Percentiles rank a stretch among this genome's conserved stretches.
Conservation (phyloP, 192 early-diverging fungal species). For the Helicostylum pulchrum region DNA sequence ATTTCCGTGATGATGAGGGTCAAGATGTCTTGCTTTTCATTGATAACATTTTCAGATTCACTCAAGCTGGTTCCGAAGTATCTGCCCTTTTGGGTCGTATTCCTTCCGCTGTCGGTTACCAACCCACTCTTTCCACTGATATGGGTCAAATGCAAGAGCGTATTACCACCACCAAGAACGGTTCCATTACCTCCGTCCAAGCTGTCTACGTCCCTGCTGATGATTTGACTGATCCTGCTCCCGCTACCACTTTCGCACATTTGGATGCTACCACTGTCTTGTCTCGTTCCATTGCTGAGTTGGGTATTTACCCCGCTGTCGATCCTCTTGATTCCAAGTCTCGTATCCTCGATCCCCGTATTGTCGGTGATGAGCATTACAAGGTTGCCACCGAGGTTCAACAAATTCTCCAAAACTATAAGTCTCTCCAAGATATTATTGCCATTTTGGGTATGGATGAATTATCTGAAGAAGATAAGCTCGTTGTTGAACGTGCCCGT, state of each 20-base stretch:
- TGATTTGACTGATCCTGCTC: constrained; percentile 99
- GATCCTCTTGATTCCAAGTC: constrained; percentile 99
- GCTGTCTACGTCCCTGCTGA: constrained; percentile 99
- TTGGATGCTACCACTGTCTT: constrained; percentile 99
- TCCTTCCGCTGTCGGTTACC: constrained; percentile 99
- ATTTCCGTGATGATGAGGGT: constrained; percentile 99
- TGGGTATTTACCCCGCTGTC: constrained; percentile 98
- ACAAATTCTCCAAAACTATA: constrained; percentile 97
- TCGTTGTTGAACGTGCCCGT: constrained; percentile 97
- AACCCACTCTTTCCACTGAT: constrained; percentile 97
- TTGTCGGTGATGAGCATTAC: constrained; percentile 96
- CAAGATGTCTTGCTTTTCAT: constrained; percentile 99
- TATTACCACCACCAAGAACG: constrained; percentile 99
- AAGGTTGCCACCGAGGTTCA: constrained; percentile 89
- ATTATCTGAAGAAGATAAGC: constrained; percentile 87
- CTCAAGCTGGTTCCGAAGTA: constrained; percentile 99
- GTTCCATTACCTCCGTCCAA: constrained; percentile 98
- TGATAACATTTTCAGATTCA: constrained; percentile 99
- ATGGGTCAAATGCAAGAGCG: constrained; percentile 99
- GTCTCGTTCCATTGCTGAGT: constrained; percentile 96
- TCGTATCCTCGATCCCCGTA: constrained; percentile 96
- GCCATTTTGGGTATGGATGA: constrained; percentile 99
- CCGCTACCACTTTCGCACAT: constrained; percentile 98
- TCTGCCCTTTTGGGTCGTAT: constrained; percentile 99
- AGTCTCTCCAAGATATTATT: constrained; percentile 99